phyloP scores from a whole-genome alignment of 441 rosid species.

The Omphalea diandra region DNA sequence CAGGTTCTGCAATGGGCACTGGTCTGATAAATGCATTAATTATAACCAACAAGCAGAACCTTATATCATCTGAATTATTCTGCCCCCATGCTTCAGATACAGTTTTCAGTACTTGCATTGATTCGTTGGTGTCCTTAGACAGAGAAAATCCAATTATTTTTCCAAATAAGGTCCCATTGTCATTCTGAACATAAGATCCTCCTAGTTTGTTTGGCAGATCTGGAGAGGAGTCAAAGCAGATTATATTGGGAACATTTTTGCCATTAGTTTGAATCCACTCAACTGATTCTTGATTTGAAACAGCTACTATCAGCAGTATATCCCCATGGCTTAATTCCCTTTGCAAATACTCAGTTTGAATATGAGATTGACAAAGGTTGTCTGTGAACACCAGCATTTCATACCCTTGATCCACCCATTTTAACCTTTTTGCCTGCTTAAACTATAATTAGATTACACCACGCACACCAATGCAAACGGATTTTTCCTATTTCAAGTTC shows the following conservation, averaged over 20 bases:
- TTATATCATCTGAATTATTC: conserved; percentile 74
- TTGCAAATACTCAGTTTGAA: conserved; percentile 31
- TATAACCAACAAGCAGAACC: conserved; percentile 74
- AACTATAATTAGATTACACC: not conserved
- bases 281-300: conserved; percentile 47
- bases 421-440: conserved; percentile 62
- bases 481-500: not conserved
- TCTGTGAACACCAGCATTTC: conserved; percentile 53
- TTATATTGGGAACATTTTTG: conserved; percentile 44
- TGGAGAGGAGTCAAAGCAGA: conserved; percentile 61
- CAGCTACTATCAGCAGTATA: conserved; percentile 59
- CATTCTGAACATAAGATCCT: conserved; percentile 43
- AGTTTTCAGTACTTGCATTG: conserved; percentile 51
- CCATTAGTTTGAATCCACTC: conserved; percentile 57
- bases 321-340: conserved; percentile 49
- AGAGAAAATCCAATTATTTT: conserved; percentile 29
- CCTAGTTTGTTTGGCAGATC: conserved; percentile 56
- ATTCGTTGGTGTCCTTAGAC: conserved; percentile 37
- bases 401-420: conserved; percentile 83
- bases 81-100: conserved; percentile 82
- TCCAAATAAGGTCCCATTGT: conserved; percentile 31
- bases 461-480: too few relatives aligned
- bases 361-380: conserved; percentile 20
- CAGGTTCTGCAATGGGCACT: conserved; percentile 68
- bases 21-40: conserved; percentile 84